Conservation (phyloP, 352 stramenopile genomes). For the Globisporangium abappressorium region DNA sequence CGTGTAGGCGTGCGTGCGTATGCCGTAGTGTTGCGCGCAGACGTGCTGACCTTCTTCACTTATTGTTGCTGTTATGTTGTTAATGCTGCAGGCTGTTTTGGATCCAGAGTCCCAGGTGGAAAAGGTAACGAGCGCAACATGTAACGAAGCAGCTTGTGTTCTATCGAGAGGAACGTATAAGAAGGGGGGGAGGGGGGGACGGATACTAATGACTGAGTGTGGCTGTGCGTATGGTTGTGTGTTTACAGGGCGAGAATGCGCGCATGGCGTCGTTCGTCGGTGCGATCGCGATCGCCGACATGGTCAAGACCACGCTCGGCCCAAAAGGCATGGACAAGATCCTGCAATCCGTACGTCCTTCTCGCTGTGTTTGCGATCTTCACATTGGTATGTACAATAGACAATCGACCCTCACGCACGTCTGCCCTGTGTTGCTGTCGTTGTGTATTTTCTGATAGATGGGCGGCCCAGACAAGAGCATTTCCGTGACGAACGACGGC, state of each 20-base stretch:
- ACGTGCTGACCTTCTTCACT: background rate
- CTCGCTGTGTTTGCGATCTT: too few species aligned
- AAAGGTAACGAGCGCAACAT: constrained; percentile 35
- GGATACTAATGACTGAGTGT: background rate
- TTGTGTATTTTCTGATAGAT: constrained; percentile 32
- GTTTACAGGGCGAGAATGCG: constrained; percentile 95
- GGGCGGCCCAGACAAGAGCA: constrained; percentile 79
- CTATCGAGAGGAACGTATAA: background rate
- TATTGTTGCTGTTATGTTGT: background rate
- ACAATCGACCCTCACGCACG: too few species aligned
- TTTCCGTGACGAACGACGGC: constrained; percentile 98
- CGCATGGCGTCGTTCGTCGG: constrained; percentile 98
- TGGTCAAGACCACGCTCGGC: constrained; percentile 99
- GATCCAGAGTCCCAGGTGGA: constrained; percentile 83
- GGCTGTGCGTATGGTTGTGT: background rate
- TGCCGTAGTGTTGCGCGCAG: too few species aligned
- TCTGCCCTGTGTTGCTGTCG: too few species aligned
- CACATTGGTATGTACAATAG: too few species aligned
- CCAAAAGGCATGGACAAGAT: constrained; percentile 99
- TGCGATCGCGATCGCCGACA: constrained; percentile 98
- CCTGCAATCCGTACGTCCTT: constrained; percentile 88
- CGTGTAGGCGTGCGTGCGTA: background rate
- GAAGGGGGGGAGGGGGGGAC: background rate
- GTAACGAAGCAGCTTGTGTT: background rate
- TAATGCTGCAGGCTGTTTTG: constrained; percentile 47